A percentile compares a stretch with the other conserved stretches of the same genome.
phyloP scores from a whole-genome alignment of 495 filamentous ascomycete genomes.

The Talaromyces trachyspermus region DNA sequence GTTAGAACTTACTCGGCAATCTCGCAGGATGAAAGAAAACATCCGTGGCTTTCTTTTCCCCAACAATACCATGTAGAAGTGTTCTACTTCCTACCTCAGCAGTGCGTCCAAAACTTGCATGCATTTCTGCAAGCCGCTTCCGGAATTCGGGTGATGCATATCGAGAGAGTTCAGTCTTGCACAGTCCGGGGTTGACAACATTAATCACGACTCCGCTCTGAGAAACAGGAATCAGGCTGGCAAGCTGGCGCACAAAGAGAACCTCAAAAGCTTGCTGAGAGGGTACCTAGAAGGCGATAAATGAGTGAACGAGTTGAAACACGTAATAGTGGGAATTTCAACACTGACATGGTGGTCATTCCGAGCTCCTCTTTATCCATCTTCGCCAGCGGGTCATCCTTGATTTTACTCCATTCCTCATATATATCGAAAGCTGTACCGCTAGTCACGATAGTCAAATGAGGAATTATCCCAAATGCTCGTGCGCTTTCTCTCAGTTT shows the following conservation, averaged over 20 bases:
- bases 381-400: slow-evolving; percentile 16
- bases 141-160: slow-evolving; percentile 16
- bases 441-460: slow-evolving; percentile 11
- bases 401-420: slow-evolving; percentile 17
- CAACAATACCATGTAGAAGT: slow-evolving; percentile 16
- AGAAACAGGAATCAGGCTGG: slow-evolving; percentile 12
- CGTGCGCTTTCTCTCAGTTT: slow-evolving; percentile 12
- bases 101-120: slow-evolving; percentile 14
- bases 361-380: slow-evolving; percentile 7
- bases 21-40: slow-evolving; percentile 15
- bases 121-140: slow-evolving; percentile 3
- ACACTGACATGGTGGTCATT: not conserved
- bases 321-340: slow-evolving; percentile 12
- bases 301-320: slow-evolving; percentile 7
- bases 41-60: slow-evolving; percentile 19
- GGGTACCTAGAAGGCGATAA: slow-evolving; percentile 21
- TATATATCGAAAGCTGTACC: slow-evolving; percentile 13
- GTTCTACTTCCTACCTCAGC: slow-evolving; percentile 25
- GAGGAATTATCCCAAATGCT: slow-evolving; percentile 8
- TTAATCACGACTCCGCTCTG: slow-evolving; percentile 36
- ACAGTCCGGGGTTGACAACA: slow-evolving; percentile 36
- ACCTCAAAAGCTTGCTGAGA: slow-evolving; percentile 33
- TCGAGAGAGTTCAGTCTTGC: slow-evolving; percentile 27
- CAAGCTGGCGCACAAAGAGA: slow-evolving; percentile 26
- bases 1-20: slow-evolving; percentile 15